These are phyloP conservation scores for Grosmannia clavigera DNA, from an alignment of 2,329 filamentous ascomycete genomes.

Conservation along the genomic window DNA sequence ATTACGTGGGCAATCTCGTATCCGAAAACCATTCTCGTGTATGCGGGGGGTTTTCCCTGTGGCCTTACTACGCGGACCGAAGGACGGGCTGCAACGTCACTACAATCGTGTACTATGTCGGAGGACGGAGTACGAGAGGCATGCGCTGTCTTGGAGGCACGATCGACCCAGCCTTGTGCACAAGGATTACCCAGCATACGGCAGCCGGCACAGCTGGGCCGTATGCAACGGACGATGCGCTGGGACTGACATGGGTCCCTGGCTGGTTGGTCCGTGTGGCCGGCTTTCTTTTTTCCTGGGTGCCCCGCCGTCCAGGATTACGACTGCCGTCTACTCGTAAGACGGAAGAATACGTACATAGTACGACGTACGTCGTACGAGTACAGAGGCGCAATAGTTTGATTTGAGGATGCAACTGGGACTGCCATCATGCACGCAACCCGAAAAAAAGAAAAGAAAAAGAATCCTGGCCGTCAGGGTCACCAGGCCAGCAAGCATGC, in stretches of 20 bases:
- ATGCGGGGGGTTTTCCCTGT: not conserved
- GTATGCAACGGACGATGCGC: not conserved
- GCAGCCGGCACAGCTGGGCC: not conserved
- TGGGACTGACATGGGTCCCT: not conserved
- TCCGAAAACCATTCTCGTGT: not conserved
- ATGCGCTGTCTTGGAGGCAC: not conserved
- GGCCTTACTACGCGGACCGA: no score
- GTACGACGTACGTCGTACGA: no score
- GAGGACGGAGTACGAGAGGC: not conserved
- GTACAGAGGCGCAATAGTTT: not conserved
- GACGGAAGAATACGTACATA: not conserved
- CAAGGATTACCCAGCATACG: not conserved
- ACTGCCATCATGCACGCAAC: no score
- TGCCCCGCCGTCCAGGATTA: not conserved
- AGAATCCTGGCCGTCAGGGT: not conserved
- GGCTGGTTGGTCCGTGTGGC: not conserved
- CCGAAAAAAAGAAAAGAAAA: no score
- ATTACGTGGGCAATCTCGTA: no score
- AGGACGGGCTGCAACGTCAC: not conserved
- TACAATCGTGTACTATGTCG: no score
- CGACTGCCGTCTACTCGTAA: not conserved
- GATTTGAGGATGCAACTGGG: no score
- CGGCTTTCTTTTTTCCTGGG: not conserved
- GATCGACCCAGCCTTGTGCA: not conserved
- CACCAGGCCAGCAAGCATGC: not conserved